phyloP scores from a whole-genome alignment of 148 eudicot species.

The Arctostaphylos glauca region DNA sequence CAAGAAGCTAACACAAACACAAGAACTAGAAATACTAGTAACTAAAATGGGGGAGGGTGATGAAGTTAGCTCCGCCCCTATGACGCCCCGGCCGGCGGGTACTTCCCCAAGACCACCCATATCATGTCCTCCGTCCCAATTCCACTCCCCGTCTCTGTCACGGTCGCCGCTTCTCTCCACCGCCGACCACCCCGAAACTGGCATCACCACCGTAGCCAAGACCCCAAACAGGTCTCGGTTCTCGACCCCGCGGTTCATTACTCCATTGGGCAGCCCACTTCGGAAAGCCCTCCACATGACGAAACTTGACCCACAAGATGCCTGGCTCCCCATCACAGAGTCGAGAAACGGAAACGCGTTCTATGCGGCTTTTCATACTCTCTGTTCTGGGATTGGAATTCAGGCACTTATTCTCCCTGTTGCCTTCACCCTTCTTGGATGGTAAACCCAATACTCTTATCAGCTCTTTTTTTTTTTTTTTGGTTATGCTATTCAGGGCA shows the following conservation, averaged over 20 bases:
- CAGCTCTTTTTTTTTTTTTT: background rate
- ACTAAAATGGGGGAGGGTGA: slow-evolving; percentile 33
- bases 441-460: slow-evolving; percentile 39
- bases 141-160: slow-evolving; percentile 76
- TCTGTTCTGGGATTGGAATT: slow-evolving; percentile 41
- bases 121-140: slow-evolving; percentile 59
- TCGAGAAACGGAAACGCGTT: slow-evolving; percentile 46
- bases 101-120: slow-evolving; percentile 30
- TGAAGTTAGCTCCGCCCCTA: slow-evolving; percentile 53
- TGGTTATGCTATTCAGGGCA: background rate
- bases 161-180: slow-evolving; percentile 70
- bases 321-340: slow-evolving; percentile 83
- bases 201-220: background rate
- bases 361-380: slow-evolving; percentile 35
- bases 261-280: slow-evolving; percentile 69
- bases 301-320: slow-evolving; percentile 80
- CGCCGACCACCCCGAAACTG: background rate
- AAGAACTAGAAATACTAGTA: background rate
- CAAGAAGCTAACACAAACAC: background rate
- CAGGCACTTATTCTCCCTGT: slow-evolving; percentile 45
- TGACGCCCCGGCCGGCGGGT: slow-evolving; percentile 54
- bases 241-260: slow-evolving; percentile 37
- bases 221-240: slow-evolving; percentile 38
- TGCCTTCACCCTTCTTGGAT: slow-evolving; percentile 83
- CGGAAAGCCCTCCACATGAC: slow-evolving; percentile 64